Conservation (phyloP, 2,329 filamentous ascomycete genomes). For the Paecilomyces dactylethromorphus region DNA sequence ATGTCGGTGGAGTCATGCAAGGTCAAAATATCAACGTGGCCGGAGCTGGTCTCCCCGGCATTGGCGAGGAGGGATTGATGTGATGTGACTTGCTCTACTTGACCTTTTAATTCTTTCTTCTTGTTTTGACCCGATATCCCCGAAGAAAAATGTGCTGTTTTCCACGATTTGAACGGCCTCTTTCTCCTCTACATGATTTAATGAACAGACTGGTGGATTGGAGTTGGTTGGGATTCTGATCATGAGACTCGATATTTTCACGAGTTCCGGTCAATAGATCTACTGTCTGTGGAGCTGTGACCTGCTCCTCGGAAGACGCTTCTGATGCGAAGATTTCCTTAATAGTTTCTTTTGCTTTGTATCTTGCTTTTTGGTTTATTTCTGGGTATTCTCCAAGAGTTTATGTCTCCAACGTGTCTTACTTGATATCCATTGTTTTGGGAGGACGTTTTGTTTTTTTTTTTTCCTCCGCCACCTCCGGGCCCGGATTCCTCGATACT, state of each 20-base stretch:
- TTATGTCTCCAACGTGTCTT: neutral
- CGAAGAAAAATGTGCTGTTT: neutral
- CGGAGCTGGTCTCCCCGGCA: slow-evolving; percentile 42
- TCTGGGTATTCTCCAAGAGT: too few relatives aligned
- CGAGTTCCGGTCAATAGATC: neutral
- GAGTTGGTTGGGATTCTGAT: slow-evolving; percentile 12
- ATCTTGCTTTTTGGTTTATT: neutral
- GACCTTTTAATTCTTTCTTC: neutral
- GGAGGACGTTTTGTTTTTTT: neutral
- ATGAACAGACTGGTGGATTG: slow-evolving; percentile 23
- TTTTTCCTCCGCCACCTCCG: neutral
- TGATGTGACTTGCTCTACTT: slow-evolving; percentile 18
- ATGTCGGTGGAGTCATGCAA: slow-evolving; percentile 38
- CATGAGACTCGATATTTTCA: neutral
- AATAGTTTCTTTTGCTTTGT: neutral
- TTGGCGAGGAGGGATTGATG: slow-evolving; percentile 37
- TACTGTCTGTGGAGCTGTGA: neutral
- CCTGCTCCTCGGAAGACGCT: neutral
- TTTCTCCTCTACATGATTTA: slow-evolving; percentile 16
- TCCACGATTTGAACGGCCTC: neutral
- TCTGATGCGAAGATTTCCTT: neutral
- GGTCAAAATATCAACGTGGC: slow-evolving; percentile 42
- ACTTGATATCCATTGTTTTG: neutral
- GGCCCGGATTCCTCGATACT: neutral
- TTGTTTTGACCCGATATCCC: neutral